Conservation (phyloP, 495 filamentous ascomycete genomes). For the Penicillium nucicola region DNA sequence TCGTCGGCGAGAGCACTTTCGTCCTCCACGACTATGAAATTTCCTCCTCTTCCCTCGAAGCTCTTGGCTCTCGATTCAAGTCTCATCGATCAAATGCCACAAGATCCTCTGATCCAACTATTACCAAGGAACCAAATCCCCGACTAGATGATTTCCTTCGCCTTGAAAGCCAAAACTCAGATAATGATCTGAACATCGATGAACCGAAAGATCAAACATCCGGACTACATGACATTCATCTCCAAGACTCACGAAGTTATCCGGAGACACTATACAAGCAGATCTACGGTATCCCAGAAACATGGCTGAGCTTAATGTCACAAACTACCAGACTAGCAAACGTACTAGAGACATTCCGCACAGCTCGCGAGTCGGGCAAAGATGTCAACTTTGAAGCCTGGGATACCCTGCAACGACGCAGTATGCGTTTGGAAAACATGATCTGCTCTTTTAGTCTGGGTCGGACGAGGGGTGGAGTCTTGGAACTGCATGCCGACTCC, state of each 20-base stretch:
- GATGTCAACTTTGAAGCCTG: constrained; percentile 20
- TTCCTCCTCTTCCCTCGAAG: constrained; percentile 22
- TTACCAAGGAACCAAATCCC: constrained; percentile 11
- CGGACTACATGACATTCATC: constrained; percentile 30
- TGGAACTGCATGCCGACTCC: constrained; percentile 12
- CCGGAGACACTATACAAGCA: constrained; percentile 30
- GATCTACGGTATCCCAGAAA: constrained; percentile 35
- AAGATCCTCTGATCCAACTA: not conserved
- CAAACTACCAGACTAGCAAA: constrained; percentile 36
- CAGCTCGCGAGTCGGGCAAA: constrained; percentile 9
- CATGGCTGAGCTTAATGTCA: constrained; percentile 35
- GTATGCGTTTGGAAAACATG: constrained; percentile 31
- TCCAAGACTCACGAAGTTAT: constrained; percentile 32
- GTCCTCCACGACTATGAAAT: constrained; percentile 31
- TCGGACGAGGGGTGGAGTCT: constrained; percentile 1
- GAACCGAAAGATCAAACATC: constrained; percentile 28
- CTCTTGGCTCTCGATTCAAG: constrained; percentile 16
- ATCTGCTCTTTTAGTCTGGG: constrained; percentile 28
- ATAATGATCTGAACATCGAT: constrained; percentile 34
- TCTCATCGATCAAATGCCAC: not conserved
- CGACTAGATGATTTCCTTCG: constrained; percentile 35
- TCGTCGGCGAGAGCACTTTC: constrained; percentile 37
- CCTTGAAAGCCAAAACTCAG: constrained; percentile 25
- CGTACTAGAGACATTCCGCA: constrained; percentile 25
- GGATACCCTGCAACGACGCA: constrained; percentile 31